Evolutionary conservation across 1,284 basidiomycete genomes (phyloP), one percentile per base, ranked within the genome.

Genomic region (Thelephora terrestris): DNA sequence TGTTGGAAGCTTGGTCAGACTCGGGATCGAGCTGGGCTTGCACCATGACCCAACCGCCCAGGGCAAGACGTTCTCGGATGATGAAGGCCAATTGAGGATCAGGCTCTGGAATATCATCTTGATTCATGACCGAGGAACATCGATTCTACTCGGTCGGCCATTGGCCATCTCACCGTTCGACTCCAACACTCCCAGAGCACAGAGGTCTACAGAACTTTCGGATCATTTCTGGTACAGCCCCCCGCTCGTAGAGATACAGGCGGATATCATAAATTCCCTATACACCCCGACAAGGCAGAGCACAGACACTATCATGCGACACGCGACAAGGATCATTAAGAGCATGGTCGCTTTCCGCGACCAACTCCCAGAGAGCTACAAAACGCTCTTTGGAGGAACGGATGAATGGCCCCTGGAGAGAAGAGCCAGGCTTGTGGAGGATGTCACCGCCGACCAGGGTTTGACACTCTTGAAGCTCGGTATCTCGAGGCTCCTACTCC

Each of bases 61-160:
- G 38, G 63, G 61, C 43, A 67, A 72, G 18, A 62, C 64, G 2
- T 90, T 90, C 61, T 79, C 78, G 1, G 76, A 80, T 20, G 81
- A 81, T 55, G 86, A 90, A 61, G 78, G 75, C 49, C 77, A 84
- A 54, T 64, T 86, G 14, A 82, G 87, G 29, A 83, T 87, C 51
- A 79, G 83, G 20, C 71, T 90, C 4, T 90, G 86, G 86, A 77
- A 74, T 18, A 89, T 85, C 50, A 81, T 89, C 17, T 76, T 89
- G 55, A 70, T 89, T 5, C 87, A 90, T 57, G 86, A 90, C 60
- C 80, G 86, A 38, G 86, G 87, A 38, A 90, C 87, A 2, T 86
- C 85, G 18, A 80, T 90, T 57, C 77, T 88, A 17, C 78, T 90
- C 16, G 86, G 87, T 5, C 81, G 87, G n/a, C 86, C 86, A 0